Evolutionary conservation across 73 alveolate species (phyloP).

Genomic region (Paramecium primaurelia): DNA sequence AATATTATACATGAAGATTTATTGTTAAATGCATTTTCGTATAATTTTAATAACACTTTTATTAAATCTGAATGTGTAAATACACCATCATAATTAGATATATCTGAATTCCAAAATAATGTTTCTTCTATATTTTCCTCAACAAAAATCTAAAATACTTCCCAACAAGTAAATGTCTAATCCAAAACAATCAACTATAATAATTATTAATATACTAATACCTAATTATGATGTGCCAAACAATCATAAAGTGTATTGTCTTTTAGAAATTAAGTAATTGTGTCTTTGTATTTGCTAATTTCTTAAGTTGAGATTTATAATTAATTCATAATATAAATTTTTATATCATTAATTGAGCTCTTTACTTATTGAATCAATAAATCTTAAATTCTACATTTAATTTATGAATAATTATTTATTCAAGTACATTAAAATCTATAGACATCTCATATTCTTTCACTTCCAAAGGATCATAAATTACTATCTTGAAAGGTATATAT

Average conservation of each 20-base stretch:
- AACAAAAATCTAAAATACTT: slow-evolving; percentile 10
- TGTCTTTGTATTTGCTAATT: slow-evolving; percentile 17
- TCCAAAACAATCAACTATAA: slow-evolving; percentile 12
- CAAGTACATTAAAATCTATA: not conserved
- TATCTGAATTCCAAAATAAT: slow-evolving; percentile 11
- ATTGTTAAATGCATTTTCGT: not conserved
- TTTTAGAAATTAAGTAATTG: slow-evolving; percentile 5
- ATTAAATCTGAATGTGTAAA: slow-evolving; percentile 29
- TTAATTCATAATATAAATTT: not conserved
- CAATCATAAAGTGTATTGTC: slow-evolving; percentile 39
- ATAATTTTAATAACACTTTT: not conserved
- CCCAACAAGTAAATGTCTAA: slow-evolving; percentile 26
- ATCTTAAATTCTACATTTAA: not conserved
- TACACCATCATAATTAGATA: slow-evolving; percentile 30
- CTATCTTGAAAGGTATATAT: not conserved
- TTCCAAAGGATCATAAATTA: not conserved
- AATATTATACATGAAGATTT: not conserved
- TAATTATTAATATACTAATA: not conserved
- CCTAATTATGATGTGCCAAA: slow-evolving; percentile 13
- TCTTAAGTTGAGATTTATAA: not conserved
- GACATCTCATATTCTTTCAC: not conserved
- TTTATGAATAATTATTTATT: not conserved
- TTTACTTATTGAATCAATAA: not conserved
- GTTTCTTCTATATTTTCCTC: not conserved
- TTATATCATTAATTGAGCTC: not conserved